These are phyloP conservation scores for Bipolaris victoriae DNA, from an alignment of 2,329 filamentous ascomycete genomes.

Conservation along the genomic window DNA sequence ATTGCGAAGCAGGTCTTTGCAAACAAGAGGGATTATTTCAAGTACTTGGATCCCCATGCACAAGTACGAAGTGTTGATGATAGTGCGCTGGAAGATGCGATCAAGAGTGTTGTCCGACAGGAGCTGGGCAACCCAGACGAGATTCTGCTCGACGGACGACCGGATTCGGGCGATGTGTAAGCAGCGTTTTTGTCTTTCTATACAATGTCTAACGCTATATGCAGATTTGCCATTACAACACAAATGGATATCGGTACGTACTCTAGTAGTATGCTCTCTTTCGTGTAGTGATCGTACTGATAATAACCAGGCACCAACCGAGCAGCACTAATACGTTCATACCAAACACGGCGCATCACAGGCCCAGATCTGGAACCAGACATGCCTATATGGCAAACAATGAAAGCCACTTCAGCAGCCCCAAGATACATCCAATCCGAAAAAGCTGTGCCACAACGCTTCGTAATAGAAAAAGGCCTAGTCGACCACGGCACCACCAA, in stretches of 20 bases:
- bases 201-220: constrained; percentile 9
- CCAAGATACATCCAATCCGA: constrained; percentile 32
- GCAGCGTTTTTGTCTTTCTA: constrained; percentile 3
- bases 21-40: constrained; percentile 38
- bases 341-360: constrained; percentile 38
- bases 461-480: constrained; percentile 37
- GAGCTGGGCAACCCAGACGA: constrained; percentile 29
- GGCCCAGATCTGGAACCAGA: constrained; percentile 37
- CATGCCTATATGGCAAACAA: constrained; percentile 36
- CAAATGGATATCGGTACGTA: constrained; percentile 34
- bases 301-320: constrained; percentile 25
- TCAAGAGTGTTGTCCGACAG: constrained; percentile 28
- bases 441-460: constrained; percentile 20
- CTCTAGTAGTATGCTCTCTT: not conserved
- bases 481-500: constrained; percentile 42
- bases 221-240: constrained; percentile 38
- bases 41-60: constrained; percentile 30
- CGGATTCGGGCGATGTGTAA: constrained; percentile 41
- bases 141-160: constrained; percentile 30
- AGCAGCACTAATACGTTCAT: constrained; percentile 40
- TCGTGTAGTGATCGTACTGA: not conserved
- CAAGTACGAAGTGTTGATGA: constrained; percentile 14
- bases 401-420: constrained; percentile 33
- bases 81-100: constrained; percentile 26
- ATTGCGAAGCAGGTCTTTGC: constrained; percentile 33